Evolutionary conservation across 192 early-diverging fungal species (phyloP), one percentile per base, ranked within the genome.

Genomic region (Phycomyces nitens): DNA sequence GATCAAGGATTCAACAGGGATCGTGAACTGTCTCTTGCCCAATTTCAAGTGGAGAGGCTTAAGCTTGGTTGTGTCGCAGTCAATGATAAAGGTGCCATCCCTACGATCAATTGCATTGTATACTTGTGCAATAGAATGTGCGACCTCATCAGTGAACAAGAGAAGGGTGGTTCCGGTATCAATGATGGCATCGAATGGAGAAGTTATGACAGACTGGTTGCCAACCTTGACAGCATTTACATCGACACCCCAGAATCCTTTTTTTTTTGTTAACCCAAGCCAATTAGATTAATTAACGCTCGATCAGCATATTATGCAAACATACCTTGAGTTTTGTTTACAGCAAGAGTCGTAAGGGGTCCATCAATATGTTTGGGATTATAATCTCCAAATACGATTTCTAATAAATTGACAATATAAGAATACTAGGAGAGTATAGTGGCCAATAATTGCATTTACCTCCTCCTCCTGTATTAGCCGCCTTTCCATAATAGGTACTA

Each of bases 141-240:
- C 67, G 26, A 61, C 42, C 39, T 60, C 15, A 23, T 62, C 42
- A 40, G 67, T 50, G 62, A 88, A 77, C 12, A 86, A 73, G 54
- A 88, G 73, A 16, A 88, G 65, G 18, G 83, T 88, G 24, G 85
- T 84, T 51, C 86, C 86, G 4, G 86, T 86, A 56, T 88, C 86
- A 21, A 88, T 24, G 51, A 88, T 86, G 38, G 75, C 78, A 0
- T 24, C 39, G 55, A 70, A 70, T 23, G 18, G 51, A 12, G 61
- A 52, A 2, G 61, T 47, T 9, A 43, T 29, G 5, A 53, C 56
- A 29, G 61, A 41, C 3, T 39, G 56, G 5, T 20, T 40, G 14
- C 60, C 68, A n/a, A 56, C 34, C 0, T 39, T 50, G 18, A 63
- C n/a, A 21, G 26, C 24, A 41, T 56, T 43, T 0, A 64, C 60